Base-by-base conservation (phyloP, 495 filamentous ascomycete genomes). In the Articulospora tetracladia region DNA sequence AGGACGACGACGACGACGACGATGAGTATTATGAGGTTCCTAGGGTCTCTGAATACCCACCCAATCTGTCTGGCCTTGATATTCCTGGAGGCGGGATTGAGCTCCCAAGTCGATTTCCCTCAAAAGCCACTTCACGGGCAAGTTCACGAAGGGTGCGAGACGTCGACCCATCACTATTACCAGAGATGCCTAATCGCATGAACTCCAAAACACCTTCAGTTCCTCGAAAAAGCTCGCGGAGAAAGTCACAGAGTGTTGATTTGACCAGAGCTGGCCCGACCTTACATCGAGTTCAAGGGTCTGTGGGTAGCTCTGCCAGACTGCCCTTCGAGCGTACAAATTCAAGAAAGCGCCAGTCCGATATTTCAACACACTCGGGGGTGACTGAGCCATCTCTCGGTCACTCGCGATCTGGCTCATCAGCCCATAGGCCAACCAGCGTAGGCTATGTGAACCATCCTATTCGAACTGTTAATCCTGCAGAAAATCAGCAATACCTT, bases 381-480 rank as follows among this genome's bases (percentile, higher is more conserved):
- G 69, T 66, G 57, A 57, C 55, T 48, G 53, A 69, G 17, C 27
- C 63, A 57, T 61, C 64, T 25, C 19, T 55, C 8, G 53, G 53
- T 3, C 53, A 55, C 22, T 55, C 53, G 22, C 1, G 28, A 41
- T 23, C 15, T 1, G 32, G 28, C 28, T 66, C 34, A 55, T 60
- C 54, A 3, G 12, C 48, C 11, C 87, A 89, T 39, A 79, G 82
- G 28, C 83, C 86, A 2, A 81, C 86, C 2, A 89, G 80, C 65
- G 78, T 86, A 65, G 89, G 90, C 0, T 86, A 85, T 64, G 90
- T 93, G n/a, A 76, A 87, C 34, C 85, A 89, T 58, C 84, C 78
- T 60, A 79, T 82, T 30, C 82, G 72, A 48, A 72, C 69, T 17
- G 52, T 68, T 47, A 68, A 66, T 50, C 60, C 44, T 15, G 30